Evolutionary conservation across 305 asterid genomes (phyloP).

Genomic region (Solanum chacoense): DNA sequence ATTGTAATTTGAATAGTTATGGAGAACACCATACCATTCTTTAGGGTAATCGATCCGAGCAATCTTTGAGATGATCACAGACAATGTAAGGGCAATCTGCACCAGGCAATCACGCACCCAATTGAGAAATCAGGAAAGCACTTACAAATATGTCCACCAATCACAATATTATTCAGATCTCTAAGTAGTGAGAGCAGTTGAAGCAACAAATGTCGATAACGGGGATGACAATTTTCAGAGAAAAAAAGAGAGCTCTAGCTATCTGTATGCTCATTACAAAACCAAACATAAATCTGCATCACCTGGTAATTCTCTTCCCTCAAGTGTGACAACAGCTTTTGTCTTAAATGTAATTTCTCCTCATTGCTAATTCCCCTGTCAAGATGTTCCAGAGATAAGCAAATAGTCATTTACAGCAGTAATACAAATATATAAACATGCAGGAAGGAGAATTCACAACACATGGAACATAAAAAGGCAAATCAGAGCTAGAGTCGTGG

Average conservation of each 20-base stretch:
- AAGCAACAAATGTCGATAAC: background rate
- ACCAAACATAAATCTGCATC: constrained; percentile 4
- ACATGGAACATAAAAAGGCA: background rate
- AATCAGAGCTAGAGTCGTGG: background rate
- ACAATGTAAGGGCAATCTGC: constrained; percentile 90
- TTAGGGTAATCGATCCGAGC: constrained; percentile 97
- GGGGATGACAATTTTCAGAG: background rate
- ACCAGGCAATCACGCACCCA: constrained; percentile 6
- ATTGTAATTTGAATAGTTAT: background rate
- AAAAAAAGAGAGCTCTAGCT: background rate
- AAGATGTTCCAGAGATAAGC: constrained; percentile 2
- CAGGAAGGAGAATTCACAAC: background rate
- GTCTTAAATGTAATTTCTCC: constrained; percentile 80
- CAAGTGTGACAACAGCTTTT: constrained; percentile 68
- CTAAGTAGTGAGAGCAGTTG: background rate
- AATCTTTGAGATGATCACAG: constrained; percentile 81
- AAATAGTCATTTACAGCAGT: background rate
- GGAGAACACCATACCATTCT: constrained; percentile 60
- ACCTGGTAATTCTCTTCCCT: constrained; percentile 94
- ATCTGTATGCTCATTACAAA: background rate
- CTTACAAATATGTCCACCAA: background rate
- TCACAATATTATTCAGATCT: background rate
- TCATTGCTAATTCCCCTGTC: constrained; percentile 78
- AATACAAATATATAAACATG: background rate
- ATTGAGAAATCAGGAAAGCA: constrained; percentile 1